Base-by-base conservation (phyloP, 1,139 yeast species). In the Debaryomycetaceae sp. region DNA sequence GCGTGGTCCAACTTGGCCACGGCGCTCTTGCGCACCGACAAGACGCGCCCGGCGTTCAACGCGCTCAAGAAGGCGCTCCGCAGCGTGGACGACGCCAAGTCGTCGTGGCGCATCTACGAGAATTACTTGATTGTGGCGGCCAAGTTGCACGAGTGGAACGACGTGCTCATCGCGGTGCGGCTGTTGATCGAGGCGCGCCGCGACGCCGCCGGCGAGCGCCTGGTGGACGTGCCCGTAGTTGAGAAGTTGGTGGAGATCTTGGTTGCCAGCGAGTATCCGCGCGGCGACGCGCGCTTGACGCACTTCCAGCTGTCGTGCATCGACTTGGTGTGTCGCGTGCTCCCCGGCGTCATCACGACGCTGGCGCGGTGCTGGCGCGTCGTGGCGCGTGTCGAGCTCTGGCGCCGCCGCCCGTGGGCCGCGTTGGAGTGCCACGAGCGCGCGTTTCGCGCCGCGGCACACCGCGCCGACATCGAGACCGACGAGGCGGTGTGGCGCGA, bases 1-100 rank as follows among this genome's bases (percentile, higher is more conserved):
- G 78, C 95, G 2, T 93, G 98, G 98, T 81, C 95, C n/a, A 93
- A 91, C 51, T 67, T 93, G 44, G 89, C 95, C 4, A 79, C 94
- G 12, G 78, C 96, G 0, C 67, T 85, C 34, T 60, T 88, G 27
- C 73, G 75, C 39, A 52, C 73, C 29, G 80, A 74, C 31, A 83
- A 83, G 53, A 57, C 73, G 17, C 71, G 74, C 38, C 94, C 86
- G 40, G 95, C 96, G 0, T 82, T 84, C 45, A 78, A 75, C 44
- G 95, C 97, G 0, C 63, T 88, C 40, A 79, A 82, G 48, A 77
- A 77, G 40, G 96, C 97, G 0, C 69, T 83, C 15, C 61, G 81
- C 37, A 67, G 70, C 16, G 82, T 86, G 16, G 79, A 78, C 28
- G 80, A 81, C 18, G 66, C 65, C 19, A 75, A 71, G 44, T 75